Base-by-base conservation (phyloP, 345 rosid species). In the Moricandia arvensis region DNA sequence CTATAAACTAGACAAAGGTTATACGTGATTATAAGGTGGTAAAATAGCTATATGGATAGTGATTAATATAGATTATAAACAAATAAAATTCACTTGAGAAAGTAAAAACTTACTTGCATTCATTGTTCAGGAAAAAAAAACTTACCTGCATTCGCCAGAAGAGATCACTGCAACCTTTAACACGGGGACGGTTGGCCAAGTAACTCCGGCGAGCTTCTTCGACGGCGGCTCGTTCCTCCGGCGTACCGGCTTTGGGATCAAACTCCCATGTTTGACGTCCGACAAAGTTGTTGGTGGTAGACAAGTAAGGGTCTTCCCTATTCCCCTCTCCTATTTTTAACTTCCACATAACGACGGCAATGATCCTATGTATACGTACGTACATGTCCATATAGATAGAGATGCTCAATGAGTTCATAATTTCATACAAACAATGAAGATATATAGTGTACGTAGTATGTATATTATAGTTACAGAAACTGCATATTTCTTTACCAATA, bases 191-290 rank as follows among this genome's bases (percentile, higher is more conserved):
- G 66, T 80, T 79, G 0, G 30, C 41, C 51, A 69, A 59, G 61
- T 58, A 86, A 18, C 9, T 37, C 26, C 72, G 84, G 30, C 89
- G 89, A 82, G 86, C 84, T 31, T 82, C 80, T 58, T 80, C 83
- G 0, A 83, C 83, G n/a, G 75, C 75, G 6, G 74, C 75, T 71
- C 84, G 76, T 54, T 85, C 88, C 57, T 87, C 80, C n/a, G 77
- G 68, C 8, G 84, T 74, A 1, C 87, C 85, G 2, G 83, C 82
- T 0, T 85, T 33, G 0, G 82, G 83, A 64, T 81, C 84, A 59
- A 83, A 87, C 53, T 83, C 83, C 86, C 86, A 83, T 26, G 80
- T 79, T 65, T 86, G 85, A 10, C 86, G 80, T 17, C 86, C 86
- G 0, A 79, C 68, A 31, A 72, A 80, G 60, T 86, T 79, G 74